Evolutionary conservation across 192 early-diverging fungal genomes (phyloP), one percentile per base, ranked within the genome.

Genomic region (Helicostylum pulchrum): DNA sequence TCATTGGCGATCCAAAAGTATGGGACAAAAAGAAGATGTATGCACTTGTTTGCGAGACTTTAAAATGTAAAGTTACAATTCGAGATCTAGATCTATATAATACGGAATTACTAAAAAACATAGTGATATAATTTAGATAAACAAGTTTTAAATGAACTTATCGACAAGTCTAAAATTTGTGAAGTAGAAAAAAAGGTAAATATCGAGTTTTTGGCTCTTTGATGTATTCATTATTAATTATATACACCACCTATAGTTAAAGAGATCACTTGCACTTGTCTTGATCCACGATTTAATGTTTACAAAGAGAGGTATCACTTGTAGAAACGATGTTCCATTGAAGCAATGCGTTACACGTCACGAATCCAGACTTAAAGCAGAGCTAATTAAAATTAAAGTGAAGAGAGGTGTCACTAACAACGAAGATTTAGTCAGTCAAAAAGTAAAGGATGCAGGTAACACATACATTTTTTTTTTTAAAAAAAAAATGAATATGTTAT

Each of bases 251-350:
- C 23, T 20, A 26, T 55, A 72, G 71, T 44, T 73, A 34, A 67
- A 61, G 42, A 61, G 39, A 32, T 53, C 65, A 30, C 45, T 73
- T 10, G 71, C 71, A 19, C 50, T 73, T 60, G 66, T 94, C 0
- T 82, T 96, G n/a, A 77, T 89, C n/a, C 91, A 95, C 67, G 95
- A 98, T 71, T 75, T 95, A 17, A 69, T 96, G 12, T 87, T 98
- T 68, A 86, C 88, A 23, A 81, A 80, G 26, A 78, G 87, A 57
- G 90, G 89, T 8, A 75, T 97, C 26, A 84, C 87, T 39, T 76
- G 72, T 3, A 78, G 82, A 19, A 82, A 77, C 4, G 72, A 83
- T 52, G 76, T 62, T 19, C 80, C 78, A 39, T 83, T 88, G 26
- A 93, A 92, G 54, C 64, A 78, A 53, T 74, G 82, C 46, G 83